Conservation (phyloP, 108 stramenopile species). For the Asterionellopsis glacialis region DNA sequence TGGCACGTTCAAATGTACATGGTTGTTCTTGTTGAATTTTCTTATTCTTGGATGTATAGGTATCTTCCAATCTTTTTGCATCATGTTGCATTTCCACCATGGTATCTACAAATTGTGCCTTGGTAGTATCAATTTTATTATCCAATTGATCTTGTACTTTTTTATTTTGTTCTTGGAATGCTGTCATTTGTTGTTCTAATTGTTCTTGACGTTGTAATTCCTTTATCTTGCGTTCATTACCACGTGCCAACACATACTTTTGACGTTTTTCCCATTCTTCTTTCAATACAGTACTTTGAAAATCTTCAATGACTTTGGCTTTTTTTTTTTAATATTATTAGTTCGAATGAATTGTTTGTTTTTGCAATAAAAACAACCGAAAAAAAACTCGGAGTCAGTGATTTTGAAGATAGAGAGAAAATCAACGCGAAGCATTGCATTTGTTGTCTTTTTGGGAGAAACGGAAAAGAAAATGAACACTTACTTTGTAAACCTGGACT, state of each 20-base stretch:
- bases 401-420: too few species aligned
- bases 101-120: background rate
- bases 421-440: too few species aligned
- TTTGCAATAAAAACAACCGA: too few species aligned
- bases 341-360: too few species aligned
- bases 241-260: background rate
- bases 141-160: background rate
- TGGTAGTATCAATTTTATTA: background rate
- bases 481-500: too few species aligned
- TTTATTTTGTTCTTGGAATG: background rate
- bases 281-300: slow-evolving; percentile 1
- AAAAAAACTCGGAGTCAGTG: too few species aligned
- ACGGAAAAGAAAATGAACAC: too few species aligned
- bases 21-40: background rate
- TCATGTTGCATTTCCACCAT: slow-evolving; percentile 1
- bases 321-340: background rate
- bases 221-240: background rate
- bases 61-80: background rate
- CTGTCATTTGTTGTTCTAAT: background rate
- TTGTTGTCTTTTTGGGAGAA: too few species aligned
- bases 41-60: background rate
- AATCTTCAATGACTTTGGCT: background rate
- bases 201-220: background rate
- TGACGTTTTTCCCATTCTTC: slow-evolving; percentile 6
- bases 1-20: too few species aligned